Percentiles rank a stretch among this genome's conserved stretches.
Conservation (phyloP, 192 early-diverging fungal species). For the Chytriomyces sp. region DNA sequence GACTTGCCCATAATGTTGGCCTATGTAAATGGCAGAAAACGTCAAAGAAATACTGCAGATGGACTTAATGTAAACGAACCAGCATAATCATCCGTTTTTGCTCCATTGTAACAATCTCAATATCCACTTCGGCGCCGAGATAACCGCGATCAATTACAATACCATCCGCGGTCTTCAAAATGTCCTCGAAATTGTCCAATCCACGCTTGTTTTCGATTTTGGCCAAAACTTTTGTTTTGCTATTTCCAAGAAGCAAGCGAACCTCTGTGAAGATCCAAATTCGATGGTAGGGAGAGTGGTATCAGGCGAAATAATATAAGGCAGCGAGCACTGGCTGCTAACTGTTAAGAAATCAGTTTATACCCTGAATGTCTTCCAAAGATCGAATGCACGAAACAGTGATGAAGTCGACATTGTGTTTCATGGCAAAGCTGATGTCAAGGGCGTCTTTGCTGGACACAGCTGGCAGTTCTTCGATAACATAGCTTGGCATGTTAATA, state of each 20-base stretch:
- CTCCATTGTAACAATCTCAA: slow-evolving; percentile 59
- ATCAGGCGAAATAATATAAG: not conserved
- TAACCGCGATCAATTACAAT: slow-evolving; percentile 68
- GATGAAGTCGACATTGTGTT: slow-evolving; percentile 57
- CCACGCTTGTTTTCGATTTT: slow-evolving; percentile 67
- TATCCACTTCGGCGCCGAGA: slow-evolving; percentile 62
- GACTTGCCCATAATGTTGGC: slow-evolving; percentile 63
- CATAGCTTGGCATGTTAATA: slow-evolving; percentile 60
- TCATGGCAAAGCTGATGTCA: slow-evolving; percentile 57
- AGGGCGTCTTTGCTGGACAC: slow-evolving; percentile 58
- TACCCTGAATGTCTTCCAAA: slow-evolving; percentile 56
- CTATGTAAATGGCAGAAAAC: slow-evolving; percentile 3
- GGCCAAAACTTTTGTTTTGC: slow-evolving; percentile 59
- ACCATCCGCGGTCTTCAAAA: slow-evolving; percentile 58
- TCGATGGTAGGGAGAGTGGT: no score
- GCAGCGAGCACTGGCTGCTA: not conserved
- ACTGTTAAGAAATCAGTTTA: not conserved
- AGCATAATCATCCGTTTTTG: slow-evolving; percentile 66
- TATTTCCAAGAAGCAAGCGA: slow-evolving; percentile 56
- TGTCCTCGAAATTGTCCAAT: slow-evolving; percentile 62
- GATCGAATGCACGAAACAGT: slow-evolving; percentile 65
- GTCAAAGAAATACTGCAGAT: not conserved
- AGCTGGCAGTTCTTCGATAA: slow-evolving; percentile 62
- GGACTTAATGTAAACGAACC: slow-evolving; percentile 14
- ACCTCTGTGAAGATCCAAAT: slow-evolving; percentile 15